phyloP scores from a whole-genome alignment of 257 asterid species.

The Agastache rugosa region DNA sequence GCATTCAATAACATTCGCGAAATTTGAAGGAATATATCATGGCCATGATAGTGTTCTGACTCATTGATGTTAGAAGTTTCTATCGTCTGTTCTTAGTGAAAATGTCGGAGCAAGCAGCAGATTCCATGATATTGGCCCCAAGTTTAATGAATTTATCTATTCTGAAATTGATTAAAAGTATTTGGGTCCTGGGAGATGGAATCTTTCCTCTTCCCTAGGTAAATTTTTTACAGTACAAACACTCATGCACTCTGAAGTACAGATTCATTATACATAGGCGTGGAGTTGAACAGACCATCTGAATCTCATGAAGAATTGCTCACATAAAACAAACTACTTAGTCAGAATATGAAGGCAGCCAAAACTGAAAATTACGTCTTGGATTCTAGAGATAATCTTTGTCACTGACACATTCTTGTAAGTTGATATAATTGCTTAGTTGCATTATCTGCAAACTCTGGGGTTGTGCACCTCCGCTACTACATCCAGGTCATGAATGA shows the following conservation, averaged over 20 bases:
- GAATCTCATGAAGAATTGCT: not conserved
- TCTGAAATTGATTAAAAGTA: too few species aligned
- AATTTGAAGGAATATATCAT: not conserved
- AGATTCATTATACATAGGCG: not conserved
- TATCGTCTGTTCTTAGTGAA: not conserved
- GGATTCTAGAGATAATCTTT: not conserved
- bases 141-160: too few species aligned
- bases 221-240: too few species aligned
- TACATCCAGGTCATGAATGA: not conserved
- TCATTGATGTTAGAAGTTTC: not conserved
- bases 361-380: not conserved
- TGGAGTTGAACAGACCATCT: not conserved
- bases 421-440: not conserved
- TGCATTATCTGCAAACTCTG: not conserved
- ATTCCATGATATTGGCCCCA: not conserved
- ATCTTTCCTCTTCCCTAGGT: too few species aligned
- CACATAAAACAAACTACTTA: not conserved
- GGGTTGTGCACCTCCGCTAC: not conserved
- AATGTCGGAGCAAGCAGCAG: constrained; percentile 1
- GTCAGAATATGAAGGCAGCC: not conserved
- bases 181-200: too few species aligned
- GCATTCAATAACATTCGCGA: not conserved
- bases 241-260: not conserved
- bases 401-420: not conserved
- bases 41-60: constrained; percentile 8